phyloP scores from a whole-genome alignment of 2,329 filamentous ascomycete genomes.

The Phyllosticta capitalensis region DNA sequence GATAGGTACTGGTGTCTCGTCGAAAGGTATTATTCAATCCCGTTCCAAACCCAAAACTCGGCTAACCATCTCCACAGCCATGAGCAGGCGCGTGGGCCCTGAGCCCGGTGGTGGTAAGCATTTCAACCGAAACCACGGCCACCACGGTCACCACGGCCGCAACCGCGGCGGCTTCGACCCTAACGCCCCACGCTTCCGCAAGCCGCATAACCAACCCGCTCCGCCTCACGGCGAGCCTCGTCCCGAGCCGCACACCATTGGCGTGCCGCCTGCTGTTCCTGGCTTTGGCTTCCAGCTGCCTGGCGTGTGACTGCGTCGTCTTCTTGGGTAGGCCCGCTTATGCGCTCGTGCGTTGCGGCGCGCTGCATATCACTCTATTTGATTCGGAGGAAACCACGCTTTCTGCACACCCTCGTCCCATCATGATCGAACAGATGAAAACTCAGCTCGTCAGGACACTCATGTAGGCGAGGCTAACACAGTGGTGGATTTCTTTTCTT shows the following conservation, averaged over 20 bases:
- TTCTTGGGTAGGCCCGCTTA: too few relatives aligned
- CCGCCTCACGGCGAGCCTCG: conserved; percentile 19
- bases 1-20: conserved; percentile 93
- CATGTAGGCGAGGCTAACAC: too few relatives aligned
- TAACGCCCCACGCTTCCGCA: conserved; percentile 20
- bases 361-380: not conserved
- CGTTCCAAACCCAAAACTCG: conserved; percentile 18
- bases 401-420: too few relatives aligned
- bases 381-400: too few relatives aligned
- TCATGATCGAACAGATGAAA: too few relatives aligned
- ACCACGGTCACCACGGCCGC: not conserved
- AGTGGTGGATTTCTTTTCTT: too few relatives aligned
- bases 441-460: too few relatives aligned
- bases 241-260: conserved; percentile 33
- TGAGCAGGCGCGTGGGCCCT: conserved; percentile 11
- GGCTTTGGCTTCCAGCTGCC: conserved; percentile 44
- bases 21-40: conserved; percentile 46
- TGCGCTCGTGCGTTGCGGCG: too few relatives aligned
- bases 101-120: conserved; percentile 10
- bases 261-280: conserved; percentile 44
- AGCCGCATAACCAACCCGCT: conserved; percentile 16
- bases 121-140: not conserved
- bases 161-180: conserved; percentile 15
- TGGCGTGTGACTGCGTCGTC: conserved; percentile 16
- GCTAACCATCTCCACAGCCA: not conserved